Percentiles rank a stretch among this genome's conserved stretches.
Evolutionary conservation across 306 rosid species (phyloP).

Genomic region (Senna tora): DNA sequence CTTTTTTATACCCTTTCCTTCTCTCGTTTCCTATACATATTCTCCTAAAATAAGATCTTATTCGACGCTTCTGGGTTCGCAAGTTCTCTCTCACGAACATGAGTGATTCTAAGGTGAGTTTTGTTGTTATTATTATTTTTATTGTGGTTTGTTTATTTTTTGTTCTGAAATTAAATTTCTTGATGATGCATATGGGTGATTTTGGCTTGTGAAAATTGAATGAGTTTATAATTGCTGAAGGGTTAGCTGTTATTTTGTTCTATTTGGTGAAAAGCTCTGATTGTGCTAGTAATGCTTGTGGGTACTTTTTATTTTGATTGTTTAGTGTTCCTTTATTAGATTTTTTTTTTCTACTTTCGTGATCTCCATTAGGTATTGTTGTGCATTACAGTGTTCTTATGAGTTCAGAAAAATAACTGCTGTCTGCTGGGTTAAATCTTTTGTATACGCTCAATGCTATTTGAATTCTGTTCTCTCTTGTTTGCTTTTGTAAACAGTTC

Average conservation of each 20-base stretch:
- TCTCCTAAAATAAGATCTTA: constrained; percentile 21
- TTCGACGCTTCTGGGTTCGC: constrained; percentile 31
- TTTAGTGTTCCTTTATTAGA: neutral
- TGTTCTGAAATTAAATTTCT: neutral
- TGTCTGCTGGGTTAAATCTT: constrained; percentile 6
- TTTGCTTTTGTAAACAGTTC: neutral
- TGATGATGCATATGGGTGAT: neutral
- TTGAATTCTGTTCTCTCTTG: neutral
- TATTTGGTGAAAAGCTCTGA: neutral
- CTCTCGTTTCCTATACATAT: constrained; percentile 8
- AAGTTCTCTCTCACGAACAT: constrained; percentile 42
- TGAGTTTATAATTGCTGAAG: neutral
- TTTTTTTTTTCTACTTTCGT: neutral
- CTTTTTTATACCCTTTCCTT: constrained; percentile 39
- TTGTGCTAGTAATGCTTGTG: neutral
- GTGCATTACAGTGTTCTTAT: constrained; percentile 6
- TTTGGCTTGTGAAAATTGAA: neutral
- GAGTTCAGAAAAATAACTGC: neutral
- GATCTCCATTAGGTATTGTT: neutral
- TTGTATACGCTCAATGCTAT: neutral
- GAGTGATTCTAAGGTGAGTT: constrained; percentile 70
- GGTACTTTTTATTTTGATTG: constrained; percentile 1
- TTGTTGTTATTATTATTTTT: neutral
- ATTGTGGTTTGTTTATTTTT: neutral
- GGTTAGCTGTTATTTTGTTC: neutral